phyloP scores from a whole-genome alignment of 2,329 filamentous ascomycete species.

The Hirsutella rhossiliensis region DNA sequence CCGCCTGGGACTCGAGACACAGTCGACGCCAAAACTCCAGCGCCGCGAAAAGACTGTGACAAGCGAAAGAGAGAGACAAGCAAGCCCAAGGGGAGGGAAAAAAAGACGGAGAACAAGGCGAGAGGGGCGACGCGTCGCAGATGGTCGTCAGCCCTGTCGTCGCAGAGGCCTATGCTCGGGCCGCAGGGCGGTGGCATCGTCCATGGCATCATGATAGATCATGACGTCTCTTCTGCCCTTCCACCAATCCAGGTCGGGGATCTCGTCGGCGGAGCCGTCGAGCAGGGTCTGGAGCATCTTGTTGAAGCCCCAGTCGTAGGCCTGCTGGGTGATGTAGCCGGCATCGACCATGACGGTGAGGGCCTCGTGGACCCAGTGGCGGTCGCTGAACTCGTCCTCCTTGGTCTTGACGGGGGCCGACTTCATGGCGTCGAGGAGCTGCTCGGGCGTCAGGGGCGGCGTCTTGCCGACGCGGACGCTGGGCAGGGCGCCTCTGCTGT shows the following conservation, averaged over 20 bases:
- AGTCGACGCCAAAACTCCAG: background rate
- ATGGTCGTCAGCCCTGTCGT: background rate
- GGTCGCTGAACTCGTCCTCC: conserved; percentile 6
- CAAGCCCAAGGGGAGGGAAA: background rate
- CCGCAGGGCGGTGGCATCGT: too few species aligned
- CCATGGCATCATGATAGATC: too few species aligned
- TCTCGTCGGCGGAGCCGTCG: conserved; percentile 7
- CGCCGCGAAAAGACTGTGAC: background rate
- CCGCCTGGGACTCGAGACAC: background rate
- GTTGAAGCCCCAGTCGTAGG: conserved; percentile 5
- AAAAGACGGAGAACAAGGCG: background rate
- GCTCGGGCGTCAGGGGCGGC: conserved; percentile 1
- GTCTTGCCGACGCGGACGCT: conserved; percentile 5
- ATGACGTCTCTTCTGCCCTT: too few species aligned
- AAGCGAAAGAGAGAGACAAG: background rate
- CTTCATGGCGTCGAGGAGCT: conserved; percentile 1
- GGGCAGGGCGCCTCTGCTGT: conserved; percentile 5
- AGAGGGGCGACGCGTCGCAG: background rate
- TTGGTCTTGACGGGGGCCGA: conserved; percentile 4
- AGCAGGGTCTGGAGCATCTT: conserved; percentile 7
- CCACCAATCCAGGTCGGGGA: conserved; percentile 2
- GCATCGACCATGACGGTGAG: conserved; percentile 2
- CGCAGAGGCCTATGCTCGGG: background rate
- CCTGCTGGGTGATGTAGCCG: conserved; percentile 3
- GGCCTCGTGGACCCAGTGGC: conserved; percentile 7